Evolutionary conservation across 2,329 filamentous ascomycete genomes (phyloP), one percentile per base, ranked within the genome.

Genomic region (Aspergillus sp.): DNA sequence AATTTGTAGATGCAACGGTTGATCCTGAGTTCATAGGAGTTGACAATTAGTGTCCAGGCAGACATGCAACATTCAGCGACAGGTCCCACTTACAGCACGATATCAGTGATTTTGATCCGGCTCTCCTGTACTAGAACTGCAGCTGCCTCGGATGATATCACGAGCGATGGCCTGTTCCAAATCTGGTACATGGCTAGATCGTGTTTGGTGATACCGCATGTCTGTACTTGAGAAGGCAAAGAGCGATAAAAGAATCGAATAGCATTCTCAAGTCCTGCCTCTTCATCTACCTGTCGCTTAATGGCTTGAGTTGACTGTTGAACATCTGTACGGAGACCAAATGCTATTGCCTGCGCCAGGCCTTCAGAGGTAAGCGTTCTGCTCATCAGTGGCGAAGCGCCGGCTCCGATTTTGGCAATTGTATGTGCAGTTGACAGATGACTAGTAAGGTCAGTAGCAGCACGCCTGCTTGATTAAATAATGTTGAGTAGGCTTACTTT

Each of bases 201-300:
- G 5, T 53, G 44, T 15, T 57, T 21, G 2, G 55, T 51, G 44
- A 57, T 57, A 13, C 19, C 41, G 25, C 55, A 57, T 13, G 15
- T 36, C 13, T 53, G 50, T 7, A 53, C 27, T 3, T 39, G 27
- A 11, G 50, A 19, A 11, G 50, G 50, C 11, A 53, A 11, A 11
- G 17, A 39, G 50, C 50, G 50, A 19, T 53, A 53, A 19, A 49
- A 49, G 2, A 23, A 25, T 23, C 4, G 13, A 5, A 49, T 49
- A 23, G 44, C 7, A 10, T 15, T 27, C 0, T 49, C 21, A 2
- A 49, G 21, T 5, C 44, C 44, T n/a, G 13, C 15, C 8, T 49
- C 44, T 30, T 30, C 21, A 0, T n/a, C 5, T 2, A 49, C 23
- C 0, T 23, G 44, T n/a, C 11, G 23, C 15, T 15, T 23, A 15